Base-by-base conservation (phyloP, 1,284 basidiomycete genomes). In the Exobasidium rhododendri region DNA sequence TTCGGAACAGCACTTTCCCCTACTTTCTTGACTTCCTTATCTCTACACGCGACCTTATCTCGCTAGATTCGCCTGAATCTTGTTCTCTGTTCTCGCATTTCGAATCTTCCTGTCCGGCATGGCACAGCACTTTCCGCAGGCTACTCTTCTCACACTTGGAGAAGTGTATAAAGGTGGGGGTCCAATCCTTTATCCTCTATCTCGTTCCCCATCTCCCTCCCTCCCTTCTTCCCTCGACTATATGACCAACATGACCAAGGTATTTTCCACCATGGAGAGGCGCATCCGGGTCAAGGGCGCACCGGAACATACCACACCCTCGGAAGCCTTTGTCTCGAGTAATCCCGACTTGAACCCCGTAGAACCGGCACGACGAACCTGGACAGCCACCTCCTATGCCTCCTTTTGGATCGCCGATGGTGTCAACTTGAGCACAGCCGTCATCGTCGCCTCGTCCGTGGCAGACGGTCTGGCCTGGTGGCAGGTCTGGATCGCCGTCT, bases 331-430 rank as follows among this genome's bases (percentile, higher is more conserved):
- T 62, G 69, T 67, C 62, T 70, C 46, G 64, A 43, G 64, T 47
- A 76, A 75, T 49, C 56, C 59, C 28, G 74, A 76, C 57, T 58
- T 76, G 20, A 59, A 64, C 6, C 74, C 74, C 32, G 71, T 76
- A 0, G 58, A 68, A 1, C 73, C 71, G 28, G 63, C 66, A 20
- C 49, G 63, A 7, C 66, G 76, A 10, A 70, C 66, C 0, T 77
- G 76, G 76, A 51, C 49, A 26, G 64, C 63, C 53, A 20, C 55
- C 28, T 65, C 67, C 56, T 77, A 69, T 52, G 65, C 64, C 56
- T 49, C 62, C 40, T 78, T 77, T 64, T 78, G 76, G 76, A 65
- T 77, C 56, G 61, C 67, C 1, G 76, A 77, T 51, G 71, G 71
- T 29, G 58, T 73, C 40, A 78, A 77, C 57, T 59, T 77, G 43